A percentile compares a stretch with the other conserved stretches of the same genome.
phyloP scores from a whole-genome alignment of 1,284 basidiomycete species.

The Cryptococcus sp. region DNA sequence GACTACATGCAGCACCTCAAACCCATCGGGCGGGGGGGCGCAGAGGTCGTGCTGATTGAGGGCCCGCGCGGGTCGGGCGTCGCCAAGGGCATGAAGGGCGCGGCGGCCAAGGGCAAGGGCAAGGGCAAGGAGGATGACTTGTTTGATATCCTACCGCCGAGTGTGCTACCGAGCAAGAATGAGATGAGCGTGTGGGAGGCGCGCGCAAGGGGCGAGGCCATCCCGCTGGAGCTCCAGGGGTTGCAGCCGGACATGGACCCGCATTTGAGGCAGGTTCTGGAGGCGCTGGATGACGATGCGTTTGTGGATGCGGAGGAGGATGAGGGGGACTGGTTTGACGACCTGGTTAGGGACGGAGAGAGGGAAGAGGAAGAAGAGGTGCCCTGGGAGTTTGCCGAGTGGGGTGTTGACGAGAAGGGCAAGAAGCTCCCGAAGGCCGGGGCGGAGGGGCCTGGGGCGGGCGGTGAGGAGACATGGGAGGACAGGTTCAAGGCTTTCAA shows the following conservation, averaged over 20 bases:
- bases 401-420: slow-evolving; percentile 50
- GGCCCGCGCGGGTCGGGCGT: slow-evolving; percentile 58
- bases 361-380: slow-evolving; percentile 44
- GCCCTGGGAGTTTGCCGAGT: slow-evolving; percentile 68
- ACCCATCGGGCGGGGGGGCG: slow-evolving; percentile 64
- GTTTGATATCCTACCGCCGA: slow-evolving; percentile 58
- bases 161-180: slow-evolving; percentile 65
- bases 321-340: slow-evolving; percentile 42
- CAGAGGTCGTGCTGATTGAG: slow-evolving; percentile 60
- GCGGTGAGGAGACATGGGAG: slow-evolving; percentile 60
- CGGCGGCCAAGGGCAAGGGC: slow-evolving; percentile 37
- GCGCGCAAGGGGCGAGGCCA: slow-evolving; percentile 63
- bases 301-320: slow-evolving; percentile 75
- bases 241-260: slow-evolving; percentile 97
- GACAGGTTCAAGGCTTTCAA: slow-evolving; percentile 75
- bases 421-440: slow-evolving; percentile 7
- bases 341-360: slow-evolving; percentile 57
- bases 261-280: slow-evolving; percentile 85
- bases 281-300: slow-evolving; percentile 94
- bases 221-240: slow-evolving; percentile 79
- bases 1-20: slow-evolving; percentile 98
- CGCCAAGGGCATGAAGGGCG: slow-evolving; percentile 38
- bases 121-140: slow-evolving; percentile 33
- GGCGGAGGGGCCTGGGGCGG: slow-evolving; percentile 37
- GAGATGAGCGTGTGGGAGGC: slow-evolving; percentile 65